Base-by-base conservation (phyloP, 257 asterid genomes). In the Sherardia arvensis region DNA sequence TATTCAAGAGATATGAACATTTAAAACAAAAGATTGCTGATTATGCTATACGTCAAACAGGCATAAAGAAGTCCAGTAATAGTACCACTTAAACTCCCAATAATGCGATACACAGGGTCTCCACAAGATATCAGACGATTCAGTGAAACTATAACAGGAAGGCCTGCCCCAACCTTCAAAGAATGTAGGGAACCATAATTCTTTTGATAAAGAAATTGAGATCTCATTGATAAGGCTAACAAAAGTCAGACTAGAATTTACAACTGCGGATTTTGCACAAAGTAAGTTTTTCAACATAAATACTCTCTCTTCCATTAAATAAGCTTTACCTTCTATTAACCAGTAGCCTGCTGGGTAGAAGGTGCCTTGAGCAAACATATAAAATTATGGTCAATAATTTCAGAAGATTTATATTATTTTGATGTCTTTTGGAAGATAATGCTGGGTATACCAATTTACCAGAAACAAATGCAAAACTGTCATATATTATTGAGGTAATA, bases 91-190 rank as follows among this genome's bases (percentile, higher is more conserved):
- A 91, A 64, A 79, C 98, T 86, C 68, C 98, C 98, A 71, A 88
- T 73, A 61, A 91, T 81, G 61, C 85, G 87, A 66, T 66, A 69
- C 15, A 91, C 73, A 0, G 88, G 77, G 70, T 91, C 98, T 73
- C 96, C 97, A 48, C 91, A 86, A 70, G 92, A 83, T 68, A 88
- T 65, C 53, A 91, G 49, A 29, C 98, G 95, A 73, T 78, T 88
- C 69, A 91, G 78, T 64, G 95, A 81, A 69, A 95, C 87, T 69
- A 91, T 88, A 67, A 89, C 86, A 63, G 98, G 98, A 66, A 91
- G 95, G 64, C 98, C 97, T 38, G 98, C 98, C 74, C 98, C 98
- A 71, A 91, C 98, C 98, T 91, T 59, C 74, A 77, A 28, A 64
- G 47, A 51, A 70, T 22, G 22, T 36, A 63, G 56, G 64, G 74